Percentiles rank a stretch among this genome's conserved stretches.
Conservation (phyloP, 148 eudicot species). For the Vaccinium macrocarpon region DNA sequence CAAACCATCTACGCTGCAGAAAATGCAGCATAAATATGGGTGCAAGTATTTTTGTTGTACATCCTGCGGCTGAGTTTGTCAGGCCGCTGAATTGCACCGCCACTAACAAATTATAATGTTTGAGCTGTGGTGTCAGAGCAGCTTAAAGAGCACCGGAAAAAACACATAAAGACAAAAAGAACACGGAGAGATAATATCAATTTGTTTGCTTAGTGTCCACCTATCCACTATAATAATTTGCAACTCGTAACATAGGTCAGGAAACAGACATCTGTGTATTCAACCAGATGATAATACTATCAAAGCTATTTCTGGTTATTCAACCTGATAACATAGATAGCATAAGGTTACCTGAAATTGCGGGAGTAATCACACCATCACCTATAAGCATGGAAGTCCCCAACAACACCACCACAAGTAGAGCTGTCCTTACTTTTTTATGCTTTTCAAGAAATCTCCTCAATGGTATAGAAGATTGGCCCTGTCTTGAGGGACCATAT, state of each 20-base stretch:
- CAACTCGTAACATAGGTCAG: not conserved
- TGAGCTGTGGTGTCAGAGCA: not conserved
- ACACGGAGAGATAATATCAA: not conserved
- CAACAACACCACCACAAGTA: constrained; percentile 68
- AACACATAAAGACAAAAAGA: not conserved
- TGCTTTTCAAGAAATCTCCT: constrained; percentile 87
- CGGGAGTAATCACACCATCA: constrained; percentile 94
- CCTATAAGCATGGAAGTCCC: constrained; percentile 98
- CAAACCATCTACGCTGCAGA: not conserved
- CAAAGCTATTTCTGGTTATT: not conserved
- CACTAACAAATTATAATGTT: not conserved
- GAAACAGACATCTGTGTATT: not conserved
- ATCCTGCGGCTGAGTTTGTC: not conserved
- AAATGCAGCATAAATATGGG: not conserved
- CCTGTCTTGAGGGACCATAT: constrained; percentile 49
- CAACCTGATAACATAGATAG: not conserved
- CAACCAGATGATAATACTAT: not conserved
- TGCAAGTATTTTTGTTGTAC: not conserved
- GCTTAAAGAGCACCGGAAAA: not conserved
- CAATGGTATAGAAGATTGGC: constrained; percentile 39
- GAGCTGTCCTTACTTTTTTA: constrained; percentile 53
- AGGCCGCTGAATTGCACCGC: constrained; percentile 2
- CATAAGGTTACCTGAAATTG: constrained; percentile 69
- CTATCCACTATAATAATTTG: constrained; percentile 1
- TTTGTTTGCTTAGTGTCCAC: not conserved